Base-by-base conservation (phyloP, 768 basidiomycete genomes). In the Neoboletus subvelutipes region DNA sequence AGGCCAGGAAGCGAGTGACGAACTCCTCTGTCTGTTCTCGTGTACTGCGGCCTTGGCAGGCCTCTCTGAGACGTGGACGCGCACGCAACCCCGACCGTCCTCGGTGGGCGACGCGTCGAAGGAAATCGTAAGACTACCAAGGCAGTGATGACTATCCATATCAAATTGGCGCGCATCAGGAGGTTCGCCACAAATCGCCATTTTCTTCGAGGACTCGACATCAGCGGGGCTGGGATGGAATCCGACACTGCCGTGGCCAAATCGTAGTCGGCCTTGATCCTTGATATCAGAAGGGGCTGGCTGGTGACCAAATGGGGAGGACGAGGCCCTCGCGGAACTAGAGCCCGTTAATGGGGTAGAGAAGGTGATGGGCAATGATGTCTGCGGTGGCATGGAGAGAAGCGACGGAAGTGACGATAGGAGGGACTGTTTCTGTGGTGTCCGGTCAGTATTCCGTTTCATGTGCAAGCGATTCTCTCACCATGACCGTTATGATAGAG, bases 371-470 rank as follows among this genome's bases (percentile, higher is more conserved):
- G 83, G 83, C 13, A 83, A 63, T 26, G 80, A 64, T 22, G 79
- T 75, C 58, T 85, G 83, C 59, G 83, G 74, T 49, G 86, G 80
- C 74, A 88, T 77, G 22, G 88, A 85, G 52, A 91, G 79, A 43
- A 92, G 79, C 22, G 85, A 82, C 17, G 90, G 90, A 28, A 92
- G 79, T 3, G 88, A 87, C 64, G 88, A 91, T 43, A 91, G 78
- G 45, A 92, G 80, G 64, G 88, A 87, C 84, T 90, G 77, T 55
- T 74, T 75, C 76, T 67, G 42, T 26, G n/a, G 17, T 43, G 29
- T 54, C 34, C 45, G 54, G 64, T 70, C 39, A 71, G 58, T 49
- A 47, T n/a, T 26, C 36, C 34, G 24, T 54, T 49, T 45, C 22
- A 45, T 41, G 34, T 28, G 17, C 39, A 46, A 50, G 37, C 9